These are phyloP conservation scores for Eugenia klotzschiana DNA, from an alignment of 441 rosid species.

Conservation along the genomic window DNA sequence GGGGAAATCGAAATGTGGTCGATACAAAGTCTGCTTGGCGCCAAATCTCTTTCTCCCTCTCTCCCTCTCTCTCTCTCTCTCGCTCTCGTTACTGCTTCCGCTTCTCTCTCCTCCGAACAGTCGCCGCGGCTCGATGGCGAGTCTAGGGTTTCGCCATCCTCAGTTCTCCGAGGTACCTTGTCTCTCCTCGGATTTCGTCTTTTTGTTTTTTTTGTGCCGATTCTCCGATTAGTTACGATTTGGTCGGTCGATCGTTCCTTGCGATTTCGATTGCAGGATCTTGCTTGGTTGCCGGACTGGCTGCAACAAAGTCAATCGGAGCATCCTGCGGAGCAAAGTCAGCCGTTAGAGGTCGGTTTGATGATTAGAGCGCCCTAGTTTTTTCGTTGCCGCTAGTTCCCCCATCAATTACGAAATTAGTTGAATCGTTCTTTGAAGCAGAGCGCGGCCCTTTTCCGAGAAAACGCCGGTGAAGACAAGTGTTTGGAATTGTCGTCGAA, in stretches of 20 bases:
- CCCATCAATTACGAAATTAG: background rate
- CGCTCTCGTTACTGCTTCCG: background rate
- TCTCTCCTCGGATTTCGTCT: background rate
- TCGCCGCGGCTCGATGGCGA: constrained; percentile 3
- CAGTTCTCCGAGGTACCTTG: constrained; percentile 44
- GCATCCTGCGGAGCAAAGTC: background rate
- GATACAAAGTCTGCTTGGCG: background rate
- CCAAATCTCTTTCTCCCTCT: background rate
- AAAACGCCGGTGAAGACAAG: background rate
- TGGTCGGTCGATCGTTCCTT: background rate
- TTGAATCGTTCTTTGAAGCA: background rate
- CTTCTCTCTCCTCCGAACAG: background rate
- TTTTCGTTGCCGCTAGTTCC: too few relatives aligned
- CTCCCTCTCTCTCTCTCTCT: background rate
- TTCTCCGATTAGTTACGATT: too few relatives aligned
- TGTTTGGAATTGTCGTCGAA: background rate
- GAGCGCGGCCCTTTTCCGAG: background rate
- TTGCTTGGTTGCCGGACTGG: constrained; percentile 44
- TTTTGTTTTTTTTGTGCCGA: background rate
- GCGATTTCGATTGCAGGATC: constrained; percentile 17
- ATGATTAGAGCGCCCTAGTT: background rate
- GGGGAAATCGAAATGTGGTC: too few relatives aligned
- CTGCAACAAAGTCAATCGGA: constrained; percentile 25
- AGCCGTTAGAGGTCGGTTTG: constrained; percentile 5
- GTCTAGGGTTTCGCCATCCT: constrained; percentile 43